Base-by-base conservation (phyloP, 208 protist species). In the Trypanosoma theileri region DNA sequence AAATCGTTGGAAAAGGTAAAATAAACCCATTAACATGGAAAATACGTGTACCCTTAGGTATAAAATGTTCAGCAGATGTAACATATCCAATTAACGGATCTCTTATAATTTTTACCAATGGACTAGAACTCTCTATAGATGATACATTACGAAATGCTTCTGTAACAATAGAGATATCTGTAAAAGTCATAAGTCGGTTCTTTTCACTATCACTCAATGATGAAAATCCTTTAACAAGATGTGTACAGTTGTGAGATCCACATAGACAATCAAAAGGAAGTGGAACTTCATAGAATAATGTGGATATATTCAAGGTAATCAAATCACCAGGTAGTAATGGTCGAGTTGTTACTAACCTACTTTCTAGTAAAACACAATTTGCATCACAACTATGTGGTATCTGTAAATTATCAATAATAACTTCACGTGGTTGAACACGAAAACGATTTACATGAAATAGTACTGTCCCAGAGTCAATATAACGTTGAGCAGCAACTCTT, bases 381-480 rank as follows among this genome's bases (percentile, higher is more conserved):
- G 89, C 86, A 59, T 91, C 81, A 74, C 89, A 94, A 28, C 77
- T 75, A 75, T 94, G 89, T 24, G 79, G 74, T 19, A 94, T 72
- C 46, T 74, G 80, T 50, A 93, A 64, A 35, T 66, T 56, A 42
- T 81, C 82, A 16, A 91, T 50, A 55, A 88, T 69, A 22, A 86
- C 62, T 19, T 57, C 35, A 50, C 51, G 61, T 40, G 51, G 26
- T 17, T 44, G 53, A 26, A 52, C 46, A 45, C 59, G 58, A 50
- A 73, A 58, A 13, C 59, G 59, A 26, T 55, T 63, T 17, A 77
- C 75, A 22, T 72, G 45, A 54, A 88, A 66, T n/a, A 94, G 77
- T 0, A 91, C 78, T 8, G 82, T 85, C 48, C 89, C 86, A 22
- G 89, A 80, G 31, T 71, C 42, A 21, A 92, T 66, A 71, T 85